phyloP scores from a whole-genome alignment of 2,329 filamentous ascomycete genomes.

The Arthrobotrys sinensis region DNA sequence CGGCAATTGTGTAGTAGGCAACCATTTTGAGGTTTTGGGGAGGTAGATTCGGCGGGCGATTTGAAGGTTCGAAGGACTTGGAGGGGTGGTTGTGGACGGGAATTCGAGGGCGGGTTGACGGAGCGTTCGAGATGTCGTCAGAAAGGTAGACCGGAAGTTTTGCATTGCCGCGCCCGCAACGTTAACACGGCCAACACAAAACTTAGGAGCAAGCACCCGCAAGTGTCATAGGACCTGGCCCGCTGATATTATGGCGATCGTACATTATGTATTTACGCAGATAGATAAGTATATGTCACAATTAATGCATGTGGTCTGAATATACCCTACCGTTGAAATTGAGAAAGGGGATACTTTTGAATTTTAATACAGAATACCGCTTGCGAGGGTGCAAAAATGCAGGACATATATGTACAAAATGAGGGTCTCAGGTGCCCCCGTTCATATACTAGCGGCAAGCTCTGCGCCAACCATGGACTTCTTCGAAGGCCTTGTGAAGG shows the following conservation, averaged over 20 bases:
- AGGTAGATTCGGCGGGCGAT: not conserved
- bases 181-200: constrained; percentile 21
- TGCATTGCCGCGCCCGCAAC: not conserved
- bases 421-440: not conserved
- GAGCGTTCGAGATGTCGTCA: constrained; percentile 23
- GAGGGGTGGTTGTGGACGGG: constrained; percentile 4
- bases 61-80: constrained; percentile 8
- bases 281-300: not conserved
- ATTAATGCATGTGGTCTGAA: no score
- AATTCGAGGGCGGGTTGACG: not conserved
- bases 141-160: constrained; percentile 22
- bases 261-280: not conserved
- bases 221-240: no score
- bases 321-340: no score
- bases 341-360: no score
- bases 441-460: not conserved
- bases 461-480: not conserved
- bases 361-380: no score
- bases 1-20: constrained; percentile 71
- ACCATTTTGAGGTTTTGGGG: constrained; percentile 67
- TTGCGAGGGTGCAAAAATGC: no score
- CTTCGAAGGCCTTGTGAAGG: not conserved
- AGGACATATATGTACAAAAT: not conserved
- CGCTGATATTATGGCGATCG: no score
- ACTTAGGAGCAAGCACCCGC: not conserved